phyloP scores from a whole-genome alignment of 306 rosid species.

The Quillaja saponaria region DNA sequence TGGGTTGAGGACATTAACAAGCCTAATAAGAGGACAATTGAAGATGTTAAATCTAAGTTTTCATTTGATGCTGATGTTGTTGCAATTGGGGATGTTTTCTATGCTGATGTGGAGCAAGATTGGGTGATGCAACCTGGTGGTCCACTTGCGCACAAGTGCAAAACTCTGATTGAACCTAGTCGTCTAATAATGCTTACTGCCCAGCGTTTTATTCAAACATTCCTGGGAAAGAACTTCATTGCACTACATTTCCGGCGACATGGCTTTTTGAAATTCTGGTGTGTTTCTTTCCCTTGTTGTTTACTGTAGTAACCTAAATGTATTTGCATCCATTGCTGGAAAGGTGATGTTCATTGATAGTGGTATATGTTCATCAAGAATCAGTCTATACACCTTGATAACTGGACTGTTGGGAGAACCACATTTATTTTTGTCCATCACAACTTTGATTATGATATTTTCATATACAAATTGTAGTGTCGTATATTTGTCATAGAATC shows the following conservation, averaged over 20 bases:
- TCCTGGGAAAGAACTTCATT: slow-evolving; percentile 75
- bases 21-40: slow-evolving; percentile 64
- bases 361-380: slow-evolving; percentile 10
- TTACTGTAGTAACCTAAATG: background rate
- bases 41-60: slow-evolving; percentile 72
- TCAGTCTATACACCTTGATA: slow-evolving; percentile 15
- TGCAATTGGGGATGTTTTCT: slow-evolving; percentile 93
- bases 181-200: slow-evolving; percentile 80
- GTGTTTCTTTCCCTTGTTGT: slow-evolving; percentile 16
- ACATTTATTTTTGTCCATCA: slow-evolving; percentile 13
- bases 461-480: background rate
- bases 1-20: slow-evolving; percentile 75
- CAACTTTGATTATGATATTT: background rate
- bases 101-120: slow-evolving; percentile 70
- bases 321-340: background rate
- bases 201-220: slow-evolving; percentile 93
- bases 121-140: slow-evolving; percentile 97
- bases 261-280: slow-evolving; percentile 98
- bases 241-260: slow-evolving; percentile 93
- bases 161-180: slow-evolving; percentile 78
- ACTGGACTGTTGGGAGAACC: background rate
- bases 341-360: background rate
- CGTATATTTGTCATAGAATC: slow-evolving; percentile 4
- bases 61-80: slow-evolving; percentile 64
- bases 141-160: slow-evolving; percentile 86